A percentile compares a stretch with the other conserved stretches of the same genome.
Conservation (phyloP, 2,329 filamentous ascomycete species). For the Macroventuria anomochaeta region DNA sequence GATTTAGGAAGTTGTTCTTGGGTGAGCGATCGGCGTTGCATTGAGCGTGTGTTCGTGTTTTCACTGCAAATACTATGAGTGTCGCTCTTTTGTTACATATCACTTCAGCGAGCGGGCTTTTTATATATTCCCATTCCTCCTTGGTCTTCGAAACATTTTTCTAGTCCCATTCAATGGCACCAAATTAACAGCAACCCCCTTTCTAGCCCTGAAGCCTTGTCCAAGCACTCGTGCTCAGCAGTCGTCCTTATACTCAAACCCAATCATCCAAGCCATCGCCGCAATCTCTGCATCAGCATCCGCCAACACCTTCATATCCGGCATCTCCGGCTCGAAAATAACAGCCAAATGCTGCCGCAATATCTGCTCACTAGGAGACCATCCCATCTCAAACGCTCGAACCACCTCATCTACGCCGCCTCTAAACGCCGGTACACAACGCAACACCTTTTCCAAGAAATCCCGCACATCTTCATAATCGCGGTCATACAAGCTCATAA, state of each 20-base stretch:
- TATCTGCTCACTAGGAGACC: slow-evolving; percentile 2
- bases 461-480: background rate
- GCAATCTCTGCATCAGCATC: background rate
- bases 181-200: too few species aligned
- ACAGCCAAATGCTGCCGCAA: background rate
- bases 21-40: slow-evolving; percentile 1
- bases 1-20: slow-evolving; percentile 30
- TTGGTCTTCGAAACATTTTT: too few species aligned
- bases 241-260: background rate
- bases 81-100: too few species aligned
- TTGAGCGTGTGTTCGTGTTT: background rate
- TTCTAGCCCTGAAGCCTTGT: too few species aligned
- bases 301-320: background rate
- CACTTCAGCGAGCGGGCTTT: too few species aligned
- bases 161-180: too few species aligned
- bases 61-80: too few species aligned
- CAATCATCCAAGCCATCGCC: background rate
- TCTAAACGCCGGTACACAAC: background rate
- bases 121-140: too few species aligned
- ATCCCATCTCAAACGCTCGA: background rate
- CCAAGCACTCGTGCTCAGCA: too few species aligned
- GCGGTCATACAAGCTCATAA: slow-evolving; percentile 6
- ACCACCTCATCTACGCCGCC: background rate
- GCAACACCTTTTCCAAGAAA: slow-evolving; percentile 3
- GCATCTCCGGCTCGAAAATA: slow-evolving; percentile 1